A percentile compares a stretch with the other conserved stretches of the same genome.
Conservation (phyloP, 495 filamentous ascomycete genomes). For the Penicillium fimorum region DNA sequence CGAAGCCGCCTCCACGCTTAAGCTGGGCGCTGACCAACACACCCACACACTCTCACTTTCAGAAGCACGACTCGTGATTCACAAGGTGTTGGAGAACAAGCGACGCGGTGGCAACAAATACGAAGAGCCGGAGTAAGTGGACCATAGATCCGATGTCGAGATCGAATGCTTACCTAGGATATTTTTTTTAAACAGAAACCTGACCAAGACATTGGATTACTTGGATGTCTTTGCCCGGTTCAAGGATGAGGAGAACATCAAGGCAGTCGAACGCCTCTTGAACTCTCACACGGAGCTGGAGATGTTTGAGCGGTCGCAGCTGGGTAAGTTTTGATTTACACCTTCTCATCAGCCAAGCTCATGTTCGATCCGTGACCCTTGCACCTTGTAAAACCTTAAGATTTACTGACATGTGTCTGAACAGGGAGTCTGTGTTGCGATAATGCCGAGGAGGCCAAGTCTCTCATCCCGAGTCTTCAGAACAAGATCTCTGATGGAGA, state of each 20-base stretch:
- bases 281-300: slow-evolving; percentile 74
- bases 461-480: slow-evolving; percentile 83
- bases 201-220: slow-evolving; percentile 85
- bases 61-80: slow-evolving; percentile 88
- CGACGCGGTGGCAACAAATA: slow-evolving; percentile 46
- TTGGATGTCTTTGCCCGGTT: slow-evolving; percentile 91
- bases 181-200: slow-evolving; percentile 40
- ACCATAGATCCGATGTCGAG: neutral
- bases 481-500: slow-evolving; percentile 87
- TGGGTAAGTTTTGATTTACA: slow-evolving; percentile 58
- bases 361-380: neutral
- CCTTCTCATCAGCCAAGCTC: neutral
- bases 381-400: neutral
- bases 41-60: slow-evolving; percentile 84
- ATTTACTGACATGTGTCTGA: slow-evolving; percentile 8
- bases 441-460: slow-evolving; percentile 91
- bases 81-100: slow-evolving; percentile 72
- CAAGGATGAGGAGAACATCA: slow-evolving; percentile 89
- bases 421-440: slow-evolving; percentile 88
- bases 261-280: slow-evolving; percentile 82
- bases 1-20: slow-evolving; percentile 76
- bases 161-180: slow-evolving; percentile 11
- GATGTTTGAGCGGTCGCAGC: slow-evolving; percentile 88
- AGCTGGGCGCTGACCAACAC: slow-evolving; percentile 87
- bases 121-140: slow-evolving; percentile 50